A percentile compares a stretch with the other conserved stretches of the same genome.
These are phyloP conservation scores for Peziza echinospora DNA, from an alignment of 495 filamentous ascomycete species.

Conservation along the genomic window DNA sequence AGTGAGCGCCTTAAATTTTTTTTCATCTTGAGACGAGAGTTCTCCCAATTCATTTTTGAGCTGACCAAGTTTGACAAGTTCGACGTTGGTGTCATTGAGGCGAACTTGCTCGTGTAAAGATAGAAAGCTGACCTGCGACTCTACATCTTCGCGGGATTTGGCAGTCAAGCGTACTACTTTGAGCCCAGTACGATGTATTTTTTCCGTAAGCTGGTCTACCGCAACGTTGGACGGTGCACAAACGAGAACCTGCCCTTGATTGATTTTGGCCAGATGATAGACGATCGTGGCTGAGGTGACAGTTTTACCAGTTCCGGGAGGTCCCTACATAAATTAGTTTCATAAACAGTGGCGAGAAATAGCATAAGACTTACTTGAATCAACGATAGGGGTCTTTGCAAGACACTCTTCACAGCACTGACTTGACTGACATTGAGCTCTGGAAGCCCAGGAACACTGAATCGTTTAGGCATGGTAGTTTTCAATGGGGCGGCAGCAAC, in stretches of 20 bases:
- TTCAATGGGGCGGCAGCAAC: constrained; percentile 93
- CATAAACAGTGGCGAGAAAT: too few relatives aligned
- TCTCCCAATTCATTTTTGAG: constrained; percentile 84
- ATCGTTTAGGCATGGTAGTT: constrained; percentile 87
- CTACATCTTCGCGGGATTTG: constrained; percentile 95
- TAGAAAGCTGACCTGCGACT: constrained; percentile 85
- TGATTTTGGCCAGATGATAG: constrained; percentile 89
- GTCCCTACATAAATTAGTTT: constrained; percentile 98
- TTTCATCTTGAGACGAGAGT: constrained; percentile 88
- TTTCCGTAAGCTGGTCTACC: constrained; percentile 94
- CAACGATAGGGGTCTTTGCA: constrained; percentile 78
- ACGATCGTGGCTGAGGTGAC: constrained; percentile 99
- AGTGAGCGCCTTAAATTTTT: constrained; percentile 89
- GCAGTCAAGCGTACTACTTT: constrained; percentile 97
- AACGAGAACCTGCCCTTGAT: constrained; percentile 82
- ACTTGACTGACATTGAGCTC: constrained; percentile 94
- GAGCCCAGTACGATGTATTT: constrained; percentile 80
- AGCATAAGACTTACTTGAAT: too few relatives aligned
- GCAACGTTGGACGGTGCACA: constrained; percentile 98
- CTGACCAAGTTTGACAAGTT: constrained; percentile 74
- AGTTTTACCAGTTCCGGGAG: constrained; percentile 93
- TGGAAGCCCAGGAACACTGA: constrained; percentile 83
- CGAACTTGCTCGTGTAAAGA: constrained; percentile 93
- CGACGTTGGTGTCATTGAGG: constrained; percentile 87
- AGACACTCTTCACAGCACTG: constrained; percentile 83